These are phyloP conservation scores for Fusarium subtropicale DNA, from an alignment of 2,329 filamentous ascomycete species.

Conservation along the genomic window DNA sequence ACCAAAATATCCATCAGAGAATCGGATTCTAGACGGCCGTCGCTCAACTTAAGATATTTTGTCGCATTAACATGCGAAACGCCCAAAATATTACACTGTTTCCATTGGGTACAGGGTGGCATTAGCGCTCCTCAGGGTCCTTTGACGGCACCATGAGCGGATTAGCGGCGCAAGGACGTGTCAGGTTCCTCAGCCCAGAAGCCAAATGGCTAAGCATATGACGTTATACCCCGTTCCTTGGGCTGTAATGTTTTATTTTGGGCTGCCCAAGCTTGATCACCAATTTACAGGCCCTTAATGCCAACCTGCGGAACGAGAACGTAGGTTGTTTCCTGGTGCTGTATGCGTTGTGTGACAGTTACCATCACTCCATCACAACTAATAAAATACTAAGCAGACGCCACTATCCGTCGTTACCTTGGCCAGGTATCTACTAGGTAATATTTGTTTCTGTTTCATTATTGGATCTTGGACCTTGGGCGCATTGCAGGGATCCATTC, in stretches of 20 bases:
- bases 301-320: neutral
- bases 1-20: constrained; percentile 2
- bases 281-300: neutral
- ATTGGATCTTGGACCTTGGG: constrained; percentile 27
- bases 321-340: neutral
- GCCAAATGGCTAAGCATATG: constrained; percentile 24
- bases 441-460: constrained; percentile 23
- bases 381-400: constrained; percentile 4
- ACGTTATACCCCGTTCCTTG: constrained; percentile 35
- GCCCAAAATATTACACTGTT: constrained; percentile 6
- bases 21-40: neutral
- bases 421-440: neutral
- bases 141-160: constrained; percentile 14
- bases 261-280: constrained; percentile 9
- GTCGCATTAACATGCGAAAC: constrained; percentile 5
- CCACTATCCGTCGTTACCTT: neutral
- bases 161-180: constrained; percentile 21
- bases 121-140: constrained; percentile 39
- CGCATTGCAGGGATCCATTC: constrained; percentile 30
- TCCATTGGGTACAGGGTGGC: constrained; percentile 19
- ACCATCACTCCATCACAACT: constrained; percentile 7
- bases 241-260: constrained; percentile 22
- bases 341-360: neutral
- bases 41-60: constrained; percentile 2
- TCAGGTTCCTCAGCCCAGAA: constrained; percentile 31